Conservation (phyloP, 805 yeast genomes). For the Wickerhamiella allomyrinae region DNA sequence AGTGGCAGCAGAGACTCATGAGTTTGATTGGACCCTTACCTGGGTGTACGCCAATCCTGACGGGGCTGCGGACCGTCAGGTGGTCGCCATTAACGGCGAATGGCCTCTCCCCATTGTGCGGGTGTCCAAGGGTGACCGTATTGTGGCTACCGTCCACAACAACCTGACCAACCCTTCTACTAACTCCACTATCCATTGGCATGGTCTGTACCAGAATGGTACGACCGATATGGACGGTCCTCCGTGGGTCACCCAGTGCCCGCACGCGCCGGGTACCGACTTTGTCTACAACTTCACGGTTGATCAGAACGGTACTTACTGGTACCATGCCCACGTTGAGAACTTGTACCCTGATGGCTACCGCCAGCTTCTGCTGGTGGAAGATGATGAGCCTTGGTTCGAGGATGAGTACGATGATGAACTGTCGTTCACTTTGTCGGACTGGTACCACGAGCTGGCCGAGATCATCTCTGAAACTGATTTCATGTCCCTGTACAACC, state of each 20-base stretch:
- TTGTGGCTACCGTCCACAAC: conserved; percentile 59
- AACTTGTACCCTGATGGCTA: conserved; percentile 90
- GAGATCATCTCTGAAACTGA: conserved; percentile 31
- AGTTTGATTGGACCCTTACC: conserved; percentile 25
- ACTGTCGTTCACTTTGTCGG: conserved; percentile 49
- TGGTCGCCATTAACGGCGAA: conserved; percentile 50
- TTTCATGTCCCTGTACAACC: conserved; percentile 66
- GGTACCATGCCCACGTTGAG: conserved; percentile 92
- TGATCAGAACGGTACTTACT: conserved; percentile 76
- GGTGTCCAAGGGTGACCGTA: conserved; percentile 66
- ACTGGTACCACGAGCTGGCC: conserved; percentile 72
- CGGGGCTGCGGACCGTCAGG: conserved; percentile 35
- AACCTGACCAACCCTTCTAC: conserved; percentile 41
- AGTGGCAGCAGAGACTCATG: conserved; percentile 8
- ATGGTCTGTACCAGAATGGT: conserved; percentile 77
- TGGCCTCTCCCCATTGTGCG: conserved; percentile 81
- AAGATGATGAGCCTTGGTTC: conserved; percentile 51
- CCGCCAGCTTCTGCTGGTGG: conserved; percentile 47
- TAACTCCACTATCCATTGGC: conserved; percentile 79
- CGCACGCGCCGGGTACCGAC: conserved; percentile 66
- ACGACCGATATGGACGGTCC: conserved; percentile 83
- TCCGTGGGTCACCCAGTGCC: conserved; percentile 77
- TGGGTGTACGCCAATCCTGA: conserved; percentile 37
- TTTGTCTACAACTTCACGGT: conserved; percentile 80
- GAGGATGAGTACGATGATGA: conserved; percentile 63